phyloP scores from a whole-genome alignment of 306 rosid genomes.

The Dicorynia guianensis region DNA sequence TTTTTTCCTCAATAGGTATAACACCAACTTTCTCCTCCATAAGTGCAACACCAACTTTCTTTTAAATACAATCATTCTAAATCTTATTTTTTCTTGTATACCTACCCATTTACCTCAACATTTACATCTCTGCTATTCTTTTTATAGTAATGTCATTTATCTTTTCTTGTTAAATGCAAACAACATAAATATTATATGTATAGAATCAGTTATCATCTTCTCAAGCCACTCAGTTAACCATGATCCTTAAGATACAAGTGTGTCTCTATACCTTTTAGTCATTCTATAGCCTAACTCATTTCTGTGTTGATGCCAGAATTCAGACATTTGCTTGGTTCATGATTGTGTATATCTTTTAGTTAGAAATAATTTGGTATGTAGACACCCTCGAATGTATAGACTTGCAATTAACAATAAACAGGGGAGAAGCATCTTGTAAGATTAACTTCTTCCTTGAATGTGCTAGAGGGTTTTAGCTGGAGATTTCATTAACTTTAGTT shows the following conservation, averaged over 20 bases:
- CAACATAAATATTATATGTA: neutral
- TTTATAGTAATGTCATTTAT: no score
- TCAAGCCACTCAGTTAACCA: slow-evolving; percentile 8
- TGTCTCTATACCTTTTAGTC: neutral
- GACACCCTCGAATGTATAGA: slow-evolving; percentile 1
- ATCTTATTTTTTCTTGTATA: no score
- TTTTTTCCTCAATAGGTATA: no score
- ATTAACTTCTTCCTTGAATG: neutral
- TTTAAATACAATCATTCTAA: no score
- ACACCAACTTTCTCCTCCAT: no score
- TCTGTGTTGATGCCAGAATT: slow-evolving; percentile 4
- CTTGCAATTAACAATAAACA: neutral
- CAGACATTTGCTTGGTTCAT: neutral
- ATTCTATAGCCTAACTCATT: neutral
- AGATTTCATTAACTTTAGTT: neutral
- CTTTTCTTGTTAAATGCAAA: slow-evolving; percentile 20
- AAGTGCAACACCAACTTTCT: no score
- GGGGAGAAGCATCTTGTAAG: slow-evolving; percentile 1
- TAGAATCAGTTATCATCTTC: slow-evolving; percentile 19
- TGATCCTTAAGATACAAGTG: slow-evolving; percentile 14
- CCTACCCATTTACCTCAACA: no score
- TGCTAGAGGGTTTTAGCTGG: neutral
- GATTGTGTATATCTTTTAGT: slow-evolving; percentile 7
- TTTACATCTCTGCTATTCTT: no score
- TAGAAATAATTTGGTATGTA: slow-evolving; percentile 1